Base-by-base conservation (phyloP, 2,329 filamentous ascomycete species). In the Fusarium verticillioides region DNA sequence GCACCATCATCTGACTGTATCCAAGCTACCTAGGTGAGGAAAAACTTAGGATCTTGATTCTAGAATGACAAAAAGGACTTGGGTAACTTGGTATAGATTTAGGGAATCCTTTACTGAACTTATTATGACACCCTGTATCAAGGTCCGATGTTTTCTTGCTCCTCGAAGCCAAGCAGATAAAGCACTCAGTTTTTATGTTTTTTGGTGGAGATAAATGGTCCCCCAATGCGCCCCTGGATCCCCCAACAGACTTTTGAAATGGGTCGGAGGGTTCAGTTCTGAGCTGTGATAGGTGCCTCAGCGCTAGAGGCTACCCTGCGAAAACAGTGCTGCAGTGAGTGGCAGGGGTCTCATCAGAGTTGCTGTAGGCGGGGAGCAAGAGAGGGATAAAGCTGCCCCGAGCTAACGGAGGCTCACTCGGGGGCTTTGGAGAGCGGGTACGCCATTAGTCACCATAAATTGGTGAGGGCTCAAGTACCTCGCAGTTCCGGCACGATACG, bases 331-430 rank as follows among this genome's bases (percentile, higher is more conserved):
- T 63, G 53, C 52, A 56, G 37, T 63, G 36, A 62, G 63, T 65
- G 34, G 52, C 70, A 76, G 65, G 67, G 68, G 63, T 63, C 53
- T 36, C 49, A 44, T 61, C 60, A 50, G 58, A 61, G 70, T 53
- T 40, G 57, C 60, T 70, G 57, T 61, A 61, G 69, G 74, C 62
- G 75, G 74, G 74, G 74, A 64, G 65, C 56, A 49, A 64, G 73
- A 77, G 75, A 77, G 75, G 74, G 74, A 75, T 72, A 79, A 78
- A 76, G 74, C 76, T 79, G 76, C 62, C 72, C 78, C 66, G 76
- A 78, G 69, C 74, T 75, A 78, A 70, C 69, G 73, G 75, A 69
- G 70, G 73, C 57, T 72, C 69, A 44, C 73, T 78, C 73, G 76
- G 73, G 72, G 75, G 65, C 64, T 77, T 69, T 68, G 73, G 65